Conservation (phyloP, 768 basidiomycete genomes). For the Panaeolus papilionaceus region DNA sequence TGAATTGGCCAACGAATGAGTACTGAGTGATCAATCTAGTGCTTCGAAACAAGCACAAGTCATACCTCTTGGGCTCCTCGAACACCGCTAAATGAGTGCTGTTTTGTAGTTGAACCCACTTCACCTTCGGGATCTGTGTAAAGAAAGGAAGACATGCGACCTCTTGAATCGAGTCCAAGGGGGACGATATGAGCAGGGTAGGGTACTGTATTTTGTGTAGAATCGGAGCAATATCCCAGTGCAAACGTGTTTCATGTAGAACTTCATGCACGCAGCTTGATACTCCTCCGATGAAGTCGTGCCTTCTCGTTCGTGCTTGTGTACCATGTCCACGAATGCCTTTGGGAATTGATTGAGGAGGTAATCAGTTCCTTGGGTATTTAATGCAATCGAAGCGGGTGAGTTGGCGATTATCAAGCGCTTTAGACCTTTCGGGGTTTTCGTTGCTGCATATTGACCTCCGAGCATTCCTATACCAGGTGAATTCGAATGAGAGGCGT, state of each 20-base stretch:
- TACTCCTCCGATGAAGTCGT: conserved; percentile 36
- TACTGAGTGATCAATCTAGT: background rate
- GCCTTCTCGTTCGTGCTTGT: conserved; percentile 34
- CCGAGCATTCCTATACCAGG: conserved; percentile 50
- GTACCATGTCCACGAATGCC: conserved; percentile 32
- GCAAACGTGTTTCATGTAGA: conserved; percentile 42
- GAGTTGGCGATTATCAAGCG: conserved; percentile 40
- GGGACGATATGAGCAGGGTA: conserved; percentile 28
- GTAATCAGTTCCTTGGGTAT: conserved; percentile 29
- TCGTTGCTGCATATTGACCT: conserved; percentile 33
- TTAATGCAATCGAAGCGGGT: conserved; percentile 35
- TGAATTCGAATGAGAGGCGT: background rate
- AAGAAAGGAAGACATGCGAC: conserved; percentile 29
- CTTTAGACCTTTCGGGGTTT: conserved; percentile 28
- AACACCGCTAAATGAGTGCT: conserved; percentile 32
- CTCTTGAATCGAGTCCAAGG: conserved; percentile 28
- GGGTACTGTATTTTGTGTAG: conserved; percentile 30
- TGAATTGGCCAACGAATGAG: background rate
- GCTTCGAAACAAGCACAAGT: background rate
- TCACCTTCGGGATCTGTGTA: conserved; percentile 35
- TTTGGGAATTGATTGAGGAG: conserved; percentile 33
- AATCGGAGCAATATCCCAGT: conserved; percentile 31
- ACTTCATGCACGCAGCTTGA: conserved; percentile 32
- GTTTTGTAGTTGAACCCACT: conserved; percentile 41
- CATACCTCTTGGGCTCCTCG: conserved; percentile 32